Percentiles rank a stretch among this genome's conserved stretches.
These are phyloP conservation scores for Phytophthora citrophthora DNA, from an alignment of 352 stramenopile species.

Conservation along the genomic window DNA sequence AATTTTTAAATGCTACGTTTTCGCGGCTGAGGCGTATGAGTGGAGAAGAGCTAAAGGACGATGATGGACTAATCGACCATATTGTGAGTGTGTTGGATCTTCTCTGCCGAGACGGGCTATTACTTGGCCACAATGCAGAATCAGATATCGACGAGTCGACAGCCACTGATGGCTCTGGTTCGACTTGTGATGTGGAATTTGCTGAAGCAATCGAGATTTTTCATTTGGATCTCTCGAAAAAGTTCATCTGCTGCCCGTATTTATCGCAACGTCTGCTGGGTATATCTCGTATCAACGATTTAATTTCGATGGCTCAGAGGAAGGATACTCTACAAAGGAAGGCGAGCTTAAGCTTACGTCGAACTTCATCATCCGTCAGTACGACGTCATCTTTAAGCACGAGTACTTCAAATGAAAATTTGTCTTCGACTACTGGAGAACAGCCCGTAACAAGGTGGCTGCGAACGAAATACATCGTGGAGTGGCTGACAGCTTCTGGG, in stretches of 20 bases:
- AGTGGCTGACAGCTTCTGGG: constrained; percentile 81
- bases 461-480: constrained; percentile 71
- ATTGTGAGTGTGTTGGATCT: constrained; percentile 71
- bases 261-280: constrained; percentile 76
- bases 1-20: constrained; percentile 80
- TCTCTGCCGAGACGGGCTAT: constrained; percentile 70
- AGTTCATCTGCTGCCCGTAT: constrained; percentile 87
- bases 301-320: constrained; percentile 80
- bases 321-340: constrained; percentile 72
- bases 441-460: constrained; percentile 71
- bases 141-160: constrained; percentile 35
- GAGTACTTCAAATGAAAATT: constrained; percentile 27
- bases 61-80: constrained; percentile 80
- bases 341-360: constrained; percentile 56
- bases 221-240: constrained; percentile 86
- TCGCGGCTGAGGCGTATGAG: constrained; percentile 70
- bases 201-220: constrained; percentile 84
- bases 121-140: constrained; percentile 46
- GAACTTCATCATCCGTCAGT: constrained; percentile 42
- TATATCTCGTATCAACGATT: constrained; percentile 73
- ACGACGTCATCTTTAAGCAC: constrained; percentile 36
- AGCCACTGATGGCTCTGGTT: constrained; percentile 15
- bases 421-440: constrained; percentile 35
- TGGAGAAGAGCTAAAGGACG: constrained; percentile 79
- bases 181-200: constrained; percentile 52